Evolutionary conservation across 106 monocot genomes (phyloP), one percentile per base, ranked within the genome.

Genomic region (Dactylorhiza incarnata): DNA sequence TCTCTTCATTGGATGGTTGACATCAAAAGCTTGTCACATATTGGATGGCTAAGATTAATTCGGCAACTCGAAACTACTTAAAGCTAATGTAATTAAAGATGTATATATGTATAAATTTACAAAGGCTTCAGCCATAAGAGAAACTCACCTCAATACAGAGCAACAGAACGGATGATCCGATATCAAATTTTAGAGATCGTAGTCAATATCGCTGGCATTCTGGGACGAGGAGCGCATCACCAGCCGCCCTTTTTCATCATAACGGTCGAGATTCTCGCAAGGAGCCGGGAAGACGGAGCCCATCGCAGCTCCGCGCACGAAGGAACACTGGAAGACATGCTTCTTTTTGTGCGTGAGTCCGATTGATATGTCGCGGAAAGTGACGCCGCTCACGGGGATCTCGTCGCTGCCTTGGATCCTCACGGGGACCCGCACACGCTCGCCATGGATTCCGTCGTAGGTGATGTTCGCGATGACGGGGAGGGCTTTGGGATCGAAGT

Each of bases 201-300:
- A 85, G 20, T 91, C 91, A 8, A 87, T 73, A 16, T 82, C 62
- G 47, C 77, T 82, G 19, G 63, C 63, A 78, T 88, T 84, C 25
- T 77, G 77, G 2, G 75, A 82, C 9, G 45, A 14, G 0, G 84
- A 73, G 11, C 44, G 75, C 73, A 82, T 85, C 22, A 88, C 80
- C 24, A 82, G 78, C 45, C 48, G 76, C 22, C 86, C 86, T 29
- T 80, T 58, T 73, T 82, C 82, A 66, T 88, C 86, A 71, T 91
- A 88, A 0, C 24, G 68, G 62, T 91, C 88, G 13, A 91, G 86
- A 58, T 88, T 91, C 49, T 80, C 69, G 70, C 91, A 91, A 11
- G 91, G 91, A 43, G 74, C 53, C 0, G 88, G 91, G 26, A 59
- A 82, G 9, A 91, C 68, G 0, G 76, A 44, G 17, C 88, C 86